Base-by-base conservation (phyloP, 1,284 basidiomycete genomes). In the Fomitopsis palustris region DNA sequence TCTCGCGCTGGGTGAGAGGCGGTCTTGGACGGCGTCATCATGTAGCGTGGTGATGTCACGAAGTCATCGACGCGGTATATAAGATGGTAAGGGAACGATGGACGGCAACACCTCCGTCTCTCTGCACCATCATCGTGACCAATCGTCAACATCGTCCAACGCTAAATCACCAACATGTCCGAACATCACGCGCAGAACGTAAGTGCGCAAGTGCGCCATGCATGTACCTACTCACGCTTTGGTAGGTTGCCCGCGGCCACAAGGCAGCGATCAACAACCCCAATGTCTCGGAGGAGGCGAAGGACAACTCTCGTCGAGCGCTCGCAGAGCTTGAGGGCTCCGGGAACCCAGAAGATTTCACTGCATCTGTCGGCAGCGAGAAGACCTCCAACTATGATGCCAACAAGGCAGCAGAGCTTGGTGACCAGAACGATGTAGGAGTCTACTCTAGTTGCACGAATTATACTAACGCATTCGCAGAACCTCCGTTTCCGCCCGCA, bases 231-330 rank as follows among this genome's bases (percentile, higher is more conserved):
- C 29, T 19, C 25, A 7, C 19, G 5, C 19, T 2, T 3, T 7
- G 25, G 5, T n/a, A 65, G 61, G 60, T 65, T 37, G 62, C 63
- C 19, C 63, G 62, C 38, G 64, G 64, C 51, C 64, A 64, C 63
- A 67, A 68, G 63, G 68, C 72, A 10, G 67, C 72, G 5, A 65
- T 75, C 52, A 68, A 70, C 51, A 79, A 80, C 64, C 75, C 77
- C 7, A 75, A 72, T 57, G 74, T 74, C 23, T 76, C 74, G 33
- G 74, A 75, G 49, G 75, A 76, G 64, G 75, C 78, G 4, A 79
- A 78, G 64, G 72, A 72, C n/a, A 71, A 73, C 58, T 76, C 77
- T n/a, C 70, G 67, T 29, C 66, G 73, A 33, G 70, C 72, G 14
- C 67, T 78, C 8, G 67, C 76, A 10, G 69, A 72, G 9, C 61